Evolutionary conservation across 140 eudicot genomes (phyloP).

Genomic region (Stevia rebaudiana): DNA sequence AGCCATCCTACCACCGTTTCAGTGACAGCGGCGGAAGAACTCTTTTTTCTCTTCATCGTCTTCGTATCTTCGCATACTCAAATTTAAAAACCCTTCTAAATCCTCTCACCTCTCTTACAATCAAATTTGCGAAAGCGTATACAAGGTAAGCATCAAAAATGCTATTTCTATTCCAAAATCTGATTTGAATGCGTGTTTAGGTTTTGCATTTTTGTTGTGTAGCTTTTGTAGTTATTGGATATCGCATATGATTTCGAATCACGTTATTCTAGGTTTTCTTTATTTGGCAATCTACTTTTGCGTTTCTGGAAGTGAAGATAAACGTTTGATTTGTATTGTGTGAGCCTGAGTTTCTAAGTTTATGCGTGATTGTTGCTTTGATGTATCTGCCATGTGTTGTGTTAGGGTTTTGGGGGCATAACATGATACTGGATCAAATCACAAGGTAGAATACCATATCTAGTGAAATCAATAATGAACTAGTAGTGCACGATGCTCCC

Average conservation of each 20-base stretch:
- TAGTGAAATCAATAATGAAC: background rate
- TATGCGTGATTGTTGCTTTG: background rate
- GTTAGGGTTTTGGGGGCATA: constrained; percentile 24
- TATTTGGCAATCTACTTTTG: background rate
- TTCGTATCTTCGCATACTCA: background rate
- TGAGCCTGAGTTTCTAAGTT: constrained; percentile 4
- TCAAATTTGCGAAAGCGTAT: background rate
- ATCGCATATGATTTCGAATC: background rate
- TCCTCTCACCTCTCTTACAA: constrained; percentile 14
- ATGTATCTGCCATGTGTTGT: constrained; percentile 13
- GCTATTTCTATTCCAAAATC: constrained; percentile 1
- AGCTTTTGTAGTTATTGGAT: constrained; percentile 6
- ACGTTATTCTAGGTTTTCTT: constrained; percentile 15
- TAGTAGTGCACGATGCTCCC: background rate
- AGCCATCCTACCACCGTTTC: constrained; percentile 26
- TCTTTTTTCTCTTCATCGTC: background rate
- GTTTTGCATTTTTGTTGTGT: constrained; percentile 16
- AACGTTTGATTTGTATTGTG: constrained; percentile 3
- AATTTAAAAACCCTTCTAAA: constrained; percentile 17
- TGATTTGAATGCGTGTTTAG: constrained; percentile 9
- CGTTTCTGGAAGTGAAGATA: background rate
- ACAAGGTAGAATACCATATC: background rate
- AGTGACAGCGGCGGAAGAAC: constrained; percentile 20
- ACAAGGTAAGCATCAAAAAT: constrained; percentile 17
- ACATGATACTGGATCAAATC: background rate